Base-by-base conservation (phyloP, 768 basidiomycete species). In the Mrakia hoshinonis region DNA sequence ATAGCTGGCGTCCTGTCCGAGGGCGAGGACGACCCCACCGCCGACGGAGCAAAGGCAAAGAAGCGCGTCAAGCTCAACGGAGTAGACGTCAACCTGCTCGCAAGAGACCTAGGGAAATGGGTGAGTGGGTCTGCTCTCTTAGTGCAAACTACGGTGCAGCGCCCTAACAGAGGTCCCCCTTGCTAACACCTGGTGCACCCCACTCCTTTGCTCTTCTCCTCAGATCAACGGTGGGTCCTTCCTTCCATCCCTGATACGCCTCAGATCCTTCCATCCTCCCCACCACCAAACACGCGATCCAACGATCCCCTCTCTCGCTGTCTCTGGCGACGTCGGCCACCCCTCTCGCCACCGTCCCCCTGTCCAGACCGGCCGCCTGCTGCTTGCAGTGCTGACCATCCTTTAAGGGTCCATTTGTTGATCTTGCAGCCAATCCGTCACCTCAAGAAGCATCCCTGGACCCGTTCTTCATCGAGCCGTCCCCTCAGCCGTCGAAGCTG, bases 391-490 rank as follows among this genome's bases (percentile, higher is more conserved):
- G 31, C 58, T 61, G 9, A 13, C 55, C 4, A 15, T 20, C 22
- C 10, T 31, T 31, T 31, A 20, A 7, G 11, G 29, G 0, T 9
- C 31, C 34, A 4, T 24, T 20, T 15, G 18, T 15, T 10, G 11
- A 7, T 26, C 10, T n/a, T 29, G 6, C 58, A 61, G 58, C 58
- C 34, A 61, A 61, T 22, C 58, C 58, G 12, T 61, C 58, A 9
- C 58, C 58, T 7, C 58, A 61, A 61, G 58, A 61, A 38, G 58
- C 58, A n/a, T 31, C 58, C 34, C 34, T 61, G 15, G 58, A 61
- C 58, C 58, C 58, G 18, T 61, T 61, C 58, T 61, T 61, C 58
- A 38, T 61, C 58, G 43, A 6, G 43, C 43, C 58, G 31, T 61
- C 58, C 31, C 5, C 34, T 36, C 34, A 12, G 18, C 34, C 3